phyloP scores from a whole-genome alignment of 2,329 filamentous ascomycete species.

The Colletotrichum sp. region DNA sequence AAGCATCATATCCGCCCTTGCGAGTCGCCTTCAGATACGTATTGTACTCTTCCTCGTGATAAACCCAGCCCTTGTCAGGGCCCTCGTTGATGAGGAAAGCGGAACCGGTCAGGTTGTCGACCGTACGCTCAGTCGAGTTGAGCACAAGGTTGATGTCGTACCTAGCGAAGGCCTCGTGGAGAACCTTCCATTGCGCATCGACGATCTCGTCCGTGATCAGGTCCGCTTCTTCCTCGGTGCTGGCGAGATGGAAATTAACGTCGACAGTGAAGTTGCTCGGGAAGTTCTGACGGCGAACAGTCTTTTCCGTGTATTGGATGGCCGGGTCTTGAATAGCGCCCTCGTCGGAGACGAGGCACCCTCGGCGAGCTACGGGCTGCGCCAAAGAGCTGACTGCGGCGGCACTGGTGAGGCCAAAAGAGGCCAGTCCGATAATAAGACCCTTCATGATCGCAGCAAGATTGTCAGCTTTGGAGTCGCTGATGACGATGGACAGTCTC shows the following conservation, averaged over 20 bases:
- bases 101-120: conserved; percentile 25
- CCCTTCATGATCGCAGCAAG: neutral
- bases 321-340: neutral
- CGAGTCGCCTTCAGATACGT: conserved; percentile 25
- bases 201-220: conserved; percentile 21
- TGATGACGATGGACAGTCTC: neutral
- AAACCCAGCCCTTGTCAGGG: conserved; percentile 23
- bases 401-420: neutral
- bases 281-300: conserved; percentile 3
- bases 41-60: conserved; percentile 4
- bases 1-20: conserved; percentile 41
- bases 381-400: neutral
- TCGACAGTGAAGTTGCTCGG: conserved; percentile 26
- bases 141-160: conserved; percentile 26
- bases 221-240: conserved; percentile 25
- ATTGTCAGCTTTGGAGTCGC: neutral
- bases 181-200: conserved; percentile 24
- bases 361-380: neutral
- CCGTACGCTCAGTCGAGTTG: conserved; percentile 27
- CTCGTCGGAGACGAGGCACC: conserved; percentile 16
- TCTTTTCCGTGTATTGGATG: neutral
- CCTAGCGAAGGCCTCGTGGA: conserved; percentile 23
- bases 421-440: neutral
- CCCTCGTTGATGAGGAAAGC: conserved; percentile 27
- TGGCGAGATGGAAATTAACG: conserved; percentile 29